These are phyloP conservation scores for Pyrus pyrifolia DNA, from an alignment of 306 rosid genomes.

Conservation along the genomic window DNA sequence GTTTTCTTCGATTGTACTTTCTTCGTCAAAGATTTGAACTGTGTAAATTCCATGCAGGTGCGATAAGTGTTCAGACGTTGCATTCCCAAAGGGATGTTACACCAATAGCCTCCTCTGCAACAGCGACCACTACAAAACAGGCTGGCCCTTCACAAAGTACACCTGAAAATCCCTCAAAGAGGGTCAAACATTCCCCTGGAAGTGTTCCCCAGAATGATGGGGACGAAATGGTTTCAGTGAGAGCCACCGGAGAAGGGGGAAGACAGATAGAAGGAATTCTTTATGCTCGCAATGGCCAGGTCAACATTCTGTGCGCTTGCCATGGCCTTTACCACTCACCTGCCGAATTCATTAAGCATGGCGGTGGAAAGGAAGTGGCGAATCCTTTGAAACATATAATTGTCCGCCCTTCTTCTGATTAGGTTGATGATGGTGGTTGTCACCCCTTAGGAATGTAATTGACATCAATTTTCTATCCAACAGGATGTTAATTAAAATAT, in stretches of 20 bases:
- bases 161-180: constrained; percentile 23
- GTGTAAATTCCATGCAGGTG: background rate
- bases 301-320: constrained; percentile 57
- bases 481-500: background rate
- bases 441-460: background rate
- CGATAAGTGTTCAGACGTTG: background rate
- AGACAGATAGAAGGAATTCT: constrained; percentile 52
- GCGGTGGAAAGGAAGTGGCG: constrained; percentile 41
- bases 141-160: background rate
- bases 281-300: constrained; percentile 33
- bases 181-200: constrained; percentile 1
- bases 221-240: constrained; percentile 47
- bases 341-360: constrained; percentile 58
- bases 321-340: constrained; percentile 66
- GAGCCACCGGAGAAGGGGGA: constrained; percentile 42
- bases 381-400: constrained; percentile 63
- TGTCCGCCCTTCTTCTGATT: constrained; percentile 23
- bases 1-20: background rate
- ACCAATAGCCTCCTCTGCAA: background rate
- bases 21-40: background rate
- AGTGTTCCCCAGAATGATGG: constrained; percentile 11
- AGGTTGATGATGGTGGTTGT: background rate
- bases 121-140: background rate
- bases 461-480: background rate
- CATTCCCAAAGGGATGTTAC: background rate